phyloP scores from a whole-genome alignment of 139 green algal genomes.

The Tetraselmis chui region DNA sequence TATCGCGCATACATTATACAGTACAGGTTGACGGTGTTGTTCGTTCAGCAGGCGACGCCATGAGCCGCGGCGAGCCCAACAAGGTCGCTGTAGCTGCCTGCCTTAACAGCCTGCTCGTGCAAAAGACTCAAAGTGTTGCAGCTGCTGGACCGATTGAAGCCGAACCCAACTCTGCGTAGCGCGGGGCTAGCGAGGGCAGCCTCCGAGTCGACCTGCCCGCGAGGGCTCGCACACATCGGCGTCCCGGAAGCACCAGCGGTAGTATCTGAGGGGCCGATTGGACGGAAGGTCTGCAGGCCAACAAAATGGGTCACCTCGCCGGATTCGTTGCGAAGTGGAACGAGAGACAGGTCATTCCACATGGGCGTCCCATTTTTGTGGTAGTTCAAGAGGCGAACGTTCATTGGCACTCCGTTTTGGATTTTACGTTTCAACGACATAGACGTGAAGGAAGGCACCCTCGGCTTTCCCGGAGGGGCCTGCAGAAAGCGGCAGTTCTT shows the following conservation, averaged over 20 bases:
- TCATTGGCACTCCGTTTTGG: not conserved
- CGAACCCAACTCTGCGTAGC: not conserved
- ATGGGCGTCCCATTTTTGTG: constrained; percentile 15
- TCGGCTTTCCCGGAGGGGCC: constrained; percentile 6
- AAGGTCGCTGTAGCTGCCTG: not conserved
- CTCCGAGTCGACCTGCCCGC: not conserved
- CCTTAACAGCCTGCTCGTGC: not conserved
- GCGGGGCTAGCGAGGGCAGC: not conserved
- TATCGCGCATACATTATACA: no score
- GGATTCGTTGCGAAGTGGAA: constrained; percentile 18
- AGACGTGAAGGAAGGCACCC: constrained; percentile 2
- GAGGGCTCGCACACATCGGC: not conserved
- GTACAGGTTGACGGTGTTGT: no score
- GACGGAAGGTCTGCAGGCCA: constrained; percentile 19
- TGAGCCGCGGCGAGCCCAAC: not conserved
- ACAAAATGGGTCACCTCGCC: constrained; percentile 25
- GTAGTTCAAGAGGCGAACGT: constrained; percentile 15
- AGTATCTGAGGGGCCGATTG: not conserved
- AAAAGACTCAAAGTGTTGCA: not conserved
- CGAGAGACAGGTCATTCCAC: constrained; percentile 21
- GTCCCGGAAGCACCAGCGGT: not conserved
- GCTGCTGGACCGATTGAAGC: not conserved
- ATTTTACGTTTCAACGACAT: not conserved
- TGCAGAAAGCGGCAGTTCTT: constrained; percentile 33
- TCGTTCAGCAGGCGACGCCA: not conserved